Conservation (phyloP, 2,329 filamentous ascomycete genomes). For the Chaetothyriales sp. region DNA sequence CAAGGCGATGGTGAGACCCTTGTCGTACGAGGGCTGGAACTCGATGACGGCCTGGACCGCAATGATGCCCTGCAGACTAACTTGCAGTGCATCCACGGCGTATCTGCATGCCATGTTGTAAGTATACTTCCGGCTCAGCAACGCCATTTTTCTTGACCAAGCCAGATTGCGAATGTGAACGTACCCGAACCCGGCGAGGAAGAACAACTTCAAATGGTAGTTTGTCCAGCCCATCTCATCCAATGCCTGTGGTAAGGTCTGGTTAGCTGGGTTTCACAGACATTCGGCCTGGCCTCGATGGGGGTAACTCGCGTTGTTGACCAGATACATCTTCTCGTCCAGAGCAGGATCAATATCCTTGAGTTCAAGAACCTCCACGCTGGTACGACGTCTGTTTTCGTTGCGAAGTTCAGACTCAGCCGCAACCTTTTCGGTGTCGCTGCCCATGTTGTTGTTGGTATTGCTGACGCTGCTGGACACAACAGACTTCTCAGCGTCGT, state of each 20-base stretch:
- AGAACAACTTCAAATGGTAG: conserved; percentile 45
- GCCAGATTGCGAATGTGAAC: conserved; percentile 2
- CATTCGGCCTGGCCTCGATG: neutral
- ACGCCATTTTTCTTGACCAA: no score
- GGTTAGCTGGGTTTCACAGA: neutral
- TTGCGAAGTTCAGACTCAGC: no score
- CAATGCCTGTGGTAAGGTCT: conserved; percentile 17
- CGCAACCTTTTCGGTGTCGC: no score
- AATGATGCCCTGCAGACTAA: conserved; percentile 3
- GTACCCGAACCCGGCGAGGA: conserved; percentile 45
- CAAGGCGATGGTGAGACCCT: conserved; percentile 26
- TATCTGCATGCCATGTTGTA: neutral
- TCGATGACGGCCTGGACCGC: conserved; percentile 4
- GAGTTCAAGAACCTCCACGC: no score
- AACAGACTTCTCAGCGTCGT: no score
- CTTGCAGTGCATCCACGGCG: conserved; percentile 21
- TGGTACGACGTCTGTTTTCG: no score
- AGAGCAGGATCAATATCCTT: conserved; percentile 22
- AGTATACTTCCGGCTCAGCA: neutral
- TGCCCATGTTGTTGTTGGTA: no score
- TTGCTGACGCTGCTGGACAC: no score
- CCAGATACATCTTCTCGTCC: conserved; percentile 24
- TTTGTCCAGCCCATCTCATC: conserved; percentile 46
- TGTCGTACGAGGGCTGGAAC: conserved; percentile 17
- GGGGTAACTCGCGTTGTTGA: conserved; percentile 18